phyloP scores from a whole-genome alignment of 495 filamentous ascomycete species.

The Daldinia grandis region DNA sequence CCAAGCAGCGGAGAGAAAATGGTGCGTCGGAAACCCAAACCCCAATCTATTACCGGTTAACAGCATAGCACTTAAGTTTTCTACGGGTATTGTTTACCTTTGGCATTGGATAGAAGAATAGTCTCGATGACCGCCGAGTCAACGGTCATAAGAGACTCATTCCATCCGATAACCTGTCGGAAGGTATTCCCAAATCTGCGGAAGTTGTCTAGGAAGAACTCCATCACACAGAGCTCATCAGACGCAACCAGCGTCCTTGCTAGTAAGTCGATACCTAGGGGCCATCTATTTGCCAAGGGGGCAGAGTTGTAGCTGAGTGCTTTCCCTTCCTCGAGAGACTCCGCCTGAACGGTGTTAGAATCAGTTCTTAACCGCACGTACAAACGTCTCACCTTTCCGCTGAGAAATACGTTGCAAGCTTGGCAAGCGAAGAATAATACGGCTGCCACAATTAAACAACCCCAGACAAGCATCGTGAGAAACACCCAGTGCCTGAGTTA shows the following conservation, averaged over 20 bases:
- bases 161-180: constrained; percentile 24
- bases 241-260: constrained; percentile 23
- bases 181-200: constrained; percentile 31
- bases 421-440: constrained; percentile 11
- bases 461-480: constrained; percentile 18
- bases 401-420: neutral
- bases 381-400: constrained; percentile 2
- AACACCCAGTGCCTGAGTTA: neutral
- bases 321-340: neutral
- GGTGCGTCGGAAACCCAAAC: constrained; percentile 33
- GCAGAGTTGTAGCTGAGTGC: constrained; percentile 9
- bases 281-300: constrained; percentile 28
- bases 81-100: constrained; percentile 14
- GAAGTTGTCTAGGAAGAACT: constrained; percentile 39
- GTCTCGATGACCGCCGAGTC: constrained; percentile 31
- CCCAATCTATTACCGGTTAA: constrained; percentile 32
- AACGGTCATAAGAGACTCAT: constrained; percentile 29
- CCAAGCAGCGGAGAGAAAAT: constrained; percentile 67
- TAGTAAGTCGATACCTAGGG: constrained; percentile 29
- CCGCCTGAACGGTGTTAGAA: constrained; percentile 13
- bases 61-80: neutral
- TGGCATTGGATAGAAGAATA: constrained; percentile 19
- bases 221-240: constrained; percentile 24
- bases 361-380: neutral
- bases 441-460: constrained; percentile 12